These are phyloP conservation scores for Neoscytalidium dimidiatum DNA, from an alignment of 2,329 filamentous ascomycete genomes.

Conservation along the genomic window DNA sequence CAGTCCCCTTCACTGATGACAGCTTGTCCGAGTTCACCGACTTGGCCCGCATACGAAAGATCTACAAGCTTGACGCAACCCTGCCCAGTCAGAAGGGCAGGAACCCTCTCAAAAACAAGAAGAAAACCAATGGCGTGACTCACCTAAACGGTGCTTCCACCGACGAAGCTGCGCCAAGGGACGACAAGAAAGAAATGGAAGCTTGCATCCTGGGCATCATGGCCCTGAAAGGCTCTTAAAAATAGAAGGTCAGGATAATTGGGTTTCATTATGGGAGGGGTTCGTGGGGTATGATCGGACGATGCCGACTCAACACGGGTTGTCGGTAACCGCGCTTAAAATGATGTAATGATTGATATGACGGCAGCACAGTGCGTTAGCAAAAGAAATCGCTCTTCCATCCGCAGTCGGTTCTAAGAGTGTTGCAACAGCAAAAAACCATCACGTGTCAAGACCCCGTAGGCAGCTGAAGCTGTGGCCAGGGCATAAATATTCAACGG, in stretches of 20 bases:
- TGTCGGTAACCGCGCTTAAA: neutral
- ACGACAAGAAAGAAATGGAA: conserved; percentile 62
- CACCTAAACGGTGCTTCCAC: neutral
- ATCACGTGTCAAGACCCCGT: no score
- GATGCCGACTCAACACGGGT: neutral
- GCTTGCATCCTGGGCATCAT: conserved; percentile 72
- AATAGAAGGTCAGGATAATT: neutral
- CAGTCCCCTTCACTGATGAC: conserved; percentile 63
- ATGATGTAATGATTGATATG: neutral
- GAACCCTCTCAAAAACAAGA: conserved; percentile 36
- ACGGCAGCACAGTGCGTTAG: no score
- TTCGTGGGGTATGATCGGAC: neutral
- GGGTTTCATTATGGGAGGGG: neutral
- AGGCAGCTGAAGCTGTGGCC: no score
- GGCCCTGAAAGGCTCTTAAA: conserved; percentile 68
- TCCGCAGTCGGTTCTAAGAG: no score
- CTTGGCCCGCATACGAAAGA: conserved; percentile 53
- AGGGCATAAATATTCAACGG: neutral
- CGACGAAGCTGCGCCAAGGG: conserved; percentile 37
- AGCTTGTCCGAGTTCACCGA: conserved; percentile 51
- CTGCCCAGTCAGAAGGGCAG: conserved; percentile 34
- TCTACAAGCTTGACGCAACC: conserved; percentile 76
- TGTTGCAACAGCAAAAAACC: no score
- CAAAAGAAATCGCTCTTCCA: no score
- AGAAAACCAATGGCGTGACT: conserved; percentile 23